Conservation (phyloP, 208 protist species). For the Wallacemonas sp. region DNA sequence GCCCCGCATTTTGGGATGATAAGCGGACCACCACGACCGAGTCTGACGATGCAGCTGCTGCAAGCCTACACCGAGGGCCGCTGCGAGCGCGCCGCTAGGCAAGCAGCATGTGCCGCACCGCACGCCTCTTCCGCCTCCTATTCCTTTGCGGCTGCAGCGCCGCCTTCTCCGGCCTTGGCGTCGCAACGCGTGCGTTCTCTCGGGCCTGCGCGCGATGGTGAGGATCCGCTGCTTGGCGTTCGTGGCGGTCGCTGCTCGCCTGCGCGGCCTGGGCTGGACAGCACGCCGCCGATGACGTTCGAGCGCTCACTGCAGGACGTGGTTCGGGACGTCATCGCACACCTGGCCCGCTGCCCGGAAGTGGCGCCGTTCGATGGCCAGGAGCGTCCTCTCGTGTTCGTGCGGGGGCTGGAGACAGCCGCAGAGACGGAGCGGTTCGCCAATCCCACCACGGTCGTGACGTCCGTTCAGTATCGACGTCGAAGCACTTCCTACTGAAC, state of each 20-base stretch:
- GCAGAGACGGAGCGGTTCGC: constrained; percentile 46
- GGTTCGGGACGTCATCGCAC: background rate
- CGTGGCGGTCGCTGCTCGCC: background rate
- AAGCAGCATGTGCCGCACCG: constrained; percentile 15
- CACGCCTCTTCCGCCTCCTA: background rate
- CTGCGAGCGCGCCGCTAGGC: constrained; percentile 9
- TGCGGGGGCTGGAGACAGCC: constrained; percentile 43
- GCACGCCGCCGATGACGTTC: background rate
- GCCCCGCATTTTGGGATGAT: constrained; percentile 23
- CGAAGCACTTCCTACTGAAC: background rate
- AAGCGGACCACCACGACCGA: constrained; percentile 1
- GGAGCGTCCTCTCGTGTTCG: constrained; percentile 47
- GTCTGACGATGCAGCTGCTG: constrained; percentile 36
- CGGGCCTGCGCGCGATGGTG: no score
- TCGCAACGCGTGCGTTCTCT: no score
- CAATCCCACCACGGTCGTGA: constrained; percentile 30
- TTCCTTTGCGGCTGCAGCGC: background rate
- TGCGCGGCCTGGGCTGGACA: background rate
- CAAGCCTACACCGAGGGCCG: constrained; percentile 38
- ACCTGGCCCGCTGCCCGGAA: constrained; percentile 21
- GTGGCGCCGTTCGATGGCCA: constrained; percentile 40
- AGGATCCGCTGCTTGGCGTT: background rate
- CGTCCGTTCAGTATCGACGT: constrained; percentile 47
- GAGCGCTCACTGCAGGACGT: background rate
- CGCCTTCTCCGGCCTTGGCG: no score